These are phyloP conservation scores for Coprinopsis strossmayeri DNA, from an alignment of 768 basidiomycete species.

Conservation along the genomic window DNA sequence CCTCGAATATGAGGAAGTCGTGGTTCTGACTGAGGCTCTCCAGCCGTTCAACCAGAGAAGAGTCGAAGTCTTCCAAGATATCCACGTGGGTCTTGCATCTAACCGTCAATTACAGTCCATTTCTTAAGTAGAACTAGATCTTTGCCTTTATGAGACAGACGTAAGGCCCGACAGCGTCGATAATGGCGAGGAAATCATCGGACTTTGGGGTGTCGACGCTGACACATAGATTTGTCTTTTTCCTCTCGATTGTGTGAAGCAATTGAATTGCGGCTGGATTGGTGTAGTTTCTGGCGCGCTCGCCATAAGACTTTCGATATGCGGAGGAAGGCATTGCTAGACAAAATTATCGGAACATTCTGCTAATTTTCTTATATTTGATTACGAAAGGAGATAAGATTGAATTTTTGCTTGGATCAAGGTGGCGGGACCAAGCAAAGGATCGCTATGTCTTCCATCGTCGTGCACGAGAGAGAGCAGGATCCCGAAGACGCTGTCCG, in stretches of 20 bases:
- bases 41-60: constrained; percentile 60
- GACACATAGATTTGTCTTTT: constrained; percentile 88
- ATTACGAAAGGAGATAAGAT: neutral
- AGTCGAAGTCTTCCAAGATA: constrained; percentile 88
- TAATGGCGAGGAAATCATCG: constrained; percentile 74
- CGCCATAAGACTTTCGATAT: constrained; percentile 49
- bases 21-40: constrained; percentile 68
- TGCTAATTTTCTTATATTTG: no score
- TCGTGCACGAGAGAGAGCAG: constrained; percentile 46
- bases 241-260: constrained; percentile 77
- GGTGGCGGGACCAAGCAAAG: neutral
- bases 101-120: constrained; percentile 18
- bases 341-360: neutral
- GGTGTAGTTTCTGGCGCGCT: constrained; percentile 47
- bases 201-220: constrained; percentile 89
- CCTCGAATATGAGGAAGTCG: constrained; percentile 96
- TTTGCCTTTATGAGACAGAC: constrained; percentile 92
- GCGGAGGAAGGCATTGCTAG: constrained; percentile 27
- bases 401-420: constrained; percentile 6
- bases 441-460: constrained; percentile 27
- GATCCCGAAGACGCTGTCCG: constrained; percentile 38
- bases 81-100: constrained; percentile 86
- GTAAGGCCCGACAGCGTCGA: constrained; percentile 83
- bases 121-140: constrained; percentile 11
- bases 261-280: constrained; percentile 79